These are phyloP conservation scores for Aspergillus costaricaensis DNA, from an alignment of 2,329 filamentous ascomycete genomes.

Conservation along the genomic window DNA sequence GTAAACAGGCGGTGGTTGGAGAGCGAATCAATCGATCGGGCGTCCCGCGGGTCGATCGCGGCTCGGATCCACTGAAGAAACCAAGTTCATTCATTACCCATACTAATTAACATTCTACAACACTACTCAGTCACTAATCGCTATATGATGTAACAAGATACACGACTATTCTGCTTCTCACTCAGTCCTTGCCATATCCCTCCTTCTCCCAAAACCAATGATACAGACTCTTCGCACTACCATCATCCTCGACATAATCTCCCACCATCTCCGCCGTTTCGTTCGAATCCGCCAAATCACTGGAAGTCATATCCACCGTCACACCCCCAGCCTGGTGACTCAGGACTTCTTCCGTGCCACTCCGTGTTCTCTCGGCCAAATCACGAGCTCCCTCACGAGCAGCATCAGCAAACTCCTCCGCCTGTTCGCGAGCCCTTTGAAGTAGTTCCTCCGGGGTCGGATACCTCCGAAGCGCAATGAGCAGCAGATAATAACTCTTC, in stretches of 20 bases:
- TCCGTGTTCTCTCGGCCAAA: conserved; percentile 33
- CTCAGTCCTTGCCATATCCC: conserved; percentile 18
- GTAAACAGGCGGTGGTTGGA: conserved; percentile 3
- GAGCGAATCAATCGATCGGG: conserved; percentile 2
- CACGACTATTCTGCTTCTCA: too few relatives aligned
- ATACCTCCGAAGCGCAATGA: conserved; percentile 51
- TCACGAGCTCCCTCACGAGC: conserved; percentile 43
- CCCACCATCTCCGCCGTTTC: conserved; percentile 49
- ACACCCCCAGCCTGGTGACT: conserved; percentile 25
- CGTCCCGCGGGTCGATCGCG: conserved; percentile 1
- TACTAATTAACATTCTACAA: background rate
- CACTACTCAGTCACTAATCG: background rate
- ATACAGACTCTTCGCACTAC: conserved; percentile 43
- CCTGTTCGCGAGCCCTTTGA: conserved; percentile 40
- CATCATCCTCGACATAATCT: conserved; percentile 49
- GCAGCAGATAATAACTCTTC: conserved; percentile 67
- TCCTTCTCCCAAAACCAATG: conserved; percentile 45
- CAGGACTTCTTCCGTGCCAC: conserved; percentile 28
- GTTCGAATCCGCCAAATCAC: conserved; percentile 31
- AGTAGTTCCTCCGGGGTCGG: conserved; percentile 47
- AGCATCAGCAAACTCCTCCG: conserved; percentile 45
- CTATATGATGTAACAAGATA: background rate
- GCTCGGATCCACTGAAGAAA: conserved; percentile 1
- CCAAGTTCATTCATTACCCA: background rate
- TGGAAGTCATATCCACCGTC: conserved; percentile 36